Evolutionary conservation across 345 rosid genomes (phyloP).

Genomic region (Xanthoceras sorbifolium): DNA sequence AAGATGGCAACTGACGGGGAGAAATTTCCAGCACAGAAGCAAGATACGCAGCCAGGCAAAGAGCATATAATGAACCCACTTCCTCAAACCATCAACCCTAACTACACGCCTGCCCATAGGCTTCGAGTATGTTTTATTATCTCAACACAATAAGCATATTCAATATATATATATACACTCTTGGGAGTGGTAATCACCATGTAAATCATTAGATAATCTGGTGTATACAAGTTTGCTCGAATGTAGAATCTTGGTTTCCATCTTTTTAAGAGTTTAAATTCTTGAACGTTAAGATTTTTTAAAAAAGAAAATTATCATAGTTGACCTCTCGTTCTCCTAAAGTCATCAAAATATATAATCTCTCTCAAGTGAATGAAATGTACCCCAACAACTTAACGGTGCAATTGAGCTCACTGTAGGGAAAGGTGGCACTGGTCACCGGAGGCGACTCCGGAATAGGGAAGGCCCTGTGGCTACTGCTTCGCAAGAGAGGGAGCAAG

Average conservation of each 20-base stretch:
- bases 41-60: constrained; percentile 5
- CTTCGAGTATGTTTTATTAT: neutral
- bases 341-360: no score
- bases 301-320: no score
- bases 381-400: neutral
- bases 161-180: no score
- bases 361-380: neutral
- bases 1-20: constrained; percentile 4
- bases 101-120: neutral
- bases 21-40: neutral
- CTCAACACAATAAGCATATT: neutral
- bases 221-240: no score
- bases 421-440: constrained; percentile 68
- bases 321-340: neutral
- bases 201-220: no score
- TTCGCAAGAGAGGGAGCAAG: constrained; percentile 63
- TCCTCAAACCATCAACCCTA: neutral
- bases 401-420: constrained; percentile 29
- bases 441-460: constrained; percentile 86
- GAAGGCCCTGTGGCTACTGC: constrained; percentile 50
- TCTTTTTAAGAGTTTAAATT: no score
- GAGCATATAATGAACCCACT: neutral
- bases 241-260: no score
- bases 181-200: no score
- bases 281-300: no score